Percentiles rank a stretch among this genome's conserved stretches.
Evolutionary conservation across 805 yeast species (phyloP).

Genomic region (Schwanniomyces pseudopolymorphus): DNA sequence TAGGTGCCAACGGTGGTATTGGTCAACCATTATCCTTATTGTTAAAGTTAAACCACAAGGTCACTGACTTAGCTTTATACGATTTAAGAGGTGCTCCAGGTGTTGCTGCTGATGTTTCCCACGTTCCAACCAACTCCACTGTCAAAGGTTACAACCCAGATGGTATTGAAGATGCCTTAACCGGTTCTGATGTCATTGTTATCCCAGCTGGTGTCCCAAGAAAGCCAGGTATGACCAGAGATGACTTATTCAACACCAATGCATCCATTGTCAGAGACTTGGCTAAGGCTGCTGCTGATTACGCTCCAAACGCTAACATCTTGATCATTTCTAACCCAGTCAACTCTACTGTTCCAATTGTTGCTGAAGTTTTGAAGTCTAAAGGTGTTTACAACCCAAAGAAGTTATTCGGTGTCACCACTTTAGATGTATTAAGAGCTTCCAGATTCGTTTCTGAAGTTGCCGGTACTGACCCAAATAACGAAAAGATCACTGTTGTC

Average conservation of each 20-base stretch:
- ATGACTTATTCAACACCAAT: conserved; percentile 92
- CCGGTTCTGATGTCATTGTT: conserved; percentile 80
- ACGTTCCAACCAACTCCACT: conserved; percentile 86
- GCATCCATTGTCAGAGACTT: conserved; percentile 93
- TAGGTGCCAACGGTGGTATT: conserved; percentile 92
- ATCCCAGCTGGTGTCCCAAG: conserved; percentile 99
- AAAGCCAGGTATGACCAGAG: conserved; percentile 99
- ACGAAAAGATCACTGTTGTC: conserved; percentile 80
- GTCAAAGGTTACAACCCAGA: conserved; percentile 90
- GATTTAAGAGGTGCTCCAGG: conserved; percentile 94
- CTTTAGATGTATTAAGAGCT: conserved; percentile 87
- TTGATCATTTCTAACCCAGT: conserved; percentile 91
- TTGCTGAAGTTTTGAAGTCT: conserved; percentile 84
- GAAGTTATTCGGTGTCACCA: conserved; percentile 94
- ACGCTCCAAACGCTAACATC: conserved; percentile 81
- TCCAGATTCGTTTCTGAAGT: conserved; percentile 75
- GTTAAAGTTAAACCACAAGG: conserved; percentile 84
- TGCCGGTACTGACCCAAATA: conserved; percentile 70
- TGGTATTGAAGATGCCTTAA: conserved; percentile 65
- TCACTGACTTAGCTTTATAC: conserved; percentile 80
- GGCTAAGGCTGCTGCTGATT: conserved; percentile 80
- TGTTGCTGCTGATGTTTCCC: conserved; percentile 95
- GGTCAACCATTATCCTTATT: conserved; percentile 64
- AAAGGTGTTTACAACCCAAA: conserved; percentile 88
- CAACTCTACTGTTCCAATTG: conserved; percentile 96